Evolutionary conservation across 345 rosid species (phyloP), one percentile per base, ranked within the genome.

Genomic region (Melaleuca quinquenervia): DNA sequence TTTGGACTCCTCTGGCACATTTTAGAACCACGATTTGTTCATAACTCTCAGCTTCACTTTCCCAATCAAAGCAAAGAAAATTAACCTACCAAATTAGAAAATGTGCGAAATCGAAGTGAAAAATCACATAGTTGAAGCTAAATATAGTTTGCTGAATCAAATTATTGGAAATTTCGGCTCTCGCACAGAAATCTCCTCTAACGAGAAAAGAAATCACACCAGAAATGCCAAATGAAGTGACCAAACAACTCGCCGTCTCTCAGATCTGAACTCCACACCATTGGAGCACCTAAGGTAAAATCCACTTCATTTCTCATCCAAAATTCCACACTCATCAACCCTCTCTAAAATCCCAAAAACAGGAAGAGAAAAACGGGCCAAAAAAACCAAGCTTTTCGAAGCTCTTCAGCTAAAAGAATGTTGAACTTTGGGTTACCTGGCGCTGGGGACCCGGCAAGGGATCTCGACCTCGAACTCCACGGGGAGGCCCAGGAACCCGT

Each of bases 401-500:
- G 52, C 52, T 53, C 82, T 52, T 22, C 26, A 27, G 55, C 54
- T 11, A 27, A 6, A 24, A 49, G 54, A 76, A 36, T 45, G 50
- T 48, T 41, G 22, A 82, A 82, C n/a, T 82, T 32, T 0, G 41
- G 60, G 58, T 20, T 88, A 97, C 99, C 99, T 97, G 41, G 99
- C 99, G 88, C 99, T 95, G 3, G 99, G 99, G 84, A 92, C 98
- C 53, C 96, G 97, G 88, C 96, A 88, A 7, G 99, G 98, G 89
- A 97, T 90, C 94, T 97, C 98, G n/a, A 96, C 95, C 88, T 96
- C 94, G 85, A 97, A 93, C 94, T 97, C 99, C 27, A 92, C 97
- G 6, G 99, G 99, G 41, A 97, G 93, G 87, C 99, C 99, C 32
- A 94, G 88, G 84, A 97, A 97, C 18, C 99, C 99, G 83, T 95